Evolutionary conservation across 257 asterid species (phyloP), one percentile per base, ranked within the genome.

Genomic region (Primulina huaijiensis): DNA sequence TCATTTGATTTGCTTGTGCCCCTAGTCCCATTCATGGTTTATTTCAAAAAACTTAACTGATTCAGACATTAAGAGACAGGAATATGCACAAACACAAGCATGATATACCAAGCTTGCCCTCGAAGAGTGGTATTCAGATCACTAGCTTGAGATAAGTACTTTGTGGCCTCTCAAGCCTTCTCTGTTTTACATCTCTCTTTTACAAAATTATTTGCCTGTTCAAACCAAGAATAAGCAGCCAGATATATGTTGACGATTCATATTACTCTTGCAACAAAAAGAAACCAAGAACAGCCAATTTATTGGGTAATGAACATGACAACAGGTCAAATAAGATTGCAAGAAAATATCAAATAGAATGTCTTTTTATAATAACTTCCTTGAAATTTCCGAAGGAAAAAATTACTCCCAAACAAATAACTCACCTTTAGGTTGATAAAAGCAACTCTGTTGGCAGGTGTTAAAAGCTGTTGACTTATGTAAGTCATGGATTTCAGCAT

Each of bases 401-500:
- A 46, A 29, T 35, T 21, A 31, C 40, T 43, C 25, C 65, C 27
- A 67, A 73, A 75, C 53, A 60, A 31, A 69, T 60, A 66, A 33
- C 73, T 30, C 38, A 89, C 96, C 95, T 87, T 89, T 62, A 87
- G 83, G 82, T 86, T 89, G 78, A 89, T 86, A 73, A 86, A 89
- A 29, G 96, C 92, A 73, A 84, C 96, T 82, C 84, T 87, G 74
- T 89, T 87, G 72, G 89, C 88, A 31, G 96, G 86, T 65, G 81
- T 56, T 53, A 82, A 84, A 60, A 89, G 92, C 75, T 89, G 92
- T 75, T 85, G 90, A 77, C 86, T 89, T 75, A 87, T 89, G 82
- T 78, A 79, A 60, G 87, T 74, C 96, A 89, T 87, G 76, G 96
- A 89, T 80, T 80, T 89, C 81, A 89, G 72, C 96, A 89, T 87